Conservation (phyloP, 805 yeast genomes). For the Metschnikowia kunwiensis region DNA sequence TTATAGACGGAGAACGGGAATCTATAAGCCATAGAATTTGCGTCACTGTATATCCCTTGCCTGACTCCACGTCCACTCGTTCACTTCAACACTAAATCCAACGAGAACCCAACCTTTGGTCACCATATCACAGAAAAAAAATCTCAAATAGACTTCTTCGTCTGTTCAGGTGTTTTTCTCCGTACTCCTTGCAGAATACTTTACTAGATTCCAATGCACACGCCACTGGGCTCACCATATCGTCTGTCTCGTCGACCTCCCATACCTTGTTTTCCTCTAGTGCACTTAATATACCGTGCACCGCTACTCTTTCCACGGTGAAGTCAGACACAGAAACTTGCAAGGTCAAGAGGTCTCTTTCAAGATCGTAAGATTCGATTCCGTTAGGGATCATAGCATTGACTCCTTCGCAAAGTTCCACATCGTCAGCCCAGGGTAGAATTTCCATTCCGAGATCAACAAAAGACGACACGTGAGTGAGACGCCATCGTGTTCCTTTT, state of each 20-base stretch:
- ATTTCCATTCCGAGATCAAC: constrained; percentile 33
- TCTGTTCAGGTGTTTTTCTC: no score
- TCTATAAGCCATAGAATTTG: no score
- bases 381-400: constrained; percentile 47
- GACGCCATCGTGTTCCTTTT: constrained; percentile 19
- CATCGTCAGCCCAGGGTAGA: constrained; percentile 27
- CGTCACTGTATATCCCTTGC: no score
- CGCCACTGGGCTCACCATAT: not conserved
- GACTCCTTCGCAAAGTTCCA: constrained; percentile 28
- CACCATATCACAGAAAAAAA: no score
- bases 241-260: not conserved
- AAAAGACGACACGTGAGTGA: constrained; percentile 31
- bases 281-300: constrained; percentile 30
- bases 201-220: constrained; percentile 7
- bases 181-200: constrained; percentile 6
- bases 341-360: constrained; percentile 28
- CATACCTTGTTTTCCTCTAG: constrained; percentile 8
- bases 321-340: constrained; percentile 36
- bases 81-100: no score
- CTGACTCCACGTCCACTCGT: no score
- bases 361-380: constrained; percentile 38
- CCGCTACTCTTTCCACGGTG: constrained; percentile 34
- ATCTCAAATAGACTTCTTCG: no score
- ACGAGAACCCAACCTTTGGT: no score
- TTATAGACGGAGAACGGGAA: no score